These are phyloP conservation scores for Drechmeria coniospora DNA, from an alignment of 2,329 filamentous ascomycete species.

Conservation along the genomic window DNA sequence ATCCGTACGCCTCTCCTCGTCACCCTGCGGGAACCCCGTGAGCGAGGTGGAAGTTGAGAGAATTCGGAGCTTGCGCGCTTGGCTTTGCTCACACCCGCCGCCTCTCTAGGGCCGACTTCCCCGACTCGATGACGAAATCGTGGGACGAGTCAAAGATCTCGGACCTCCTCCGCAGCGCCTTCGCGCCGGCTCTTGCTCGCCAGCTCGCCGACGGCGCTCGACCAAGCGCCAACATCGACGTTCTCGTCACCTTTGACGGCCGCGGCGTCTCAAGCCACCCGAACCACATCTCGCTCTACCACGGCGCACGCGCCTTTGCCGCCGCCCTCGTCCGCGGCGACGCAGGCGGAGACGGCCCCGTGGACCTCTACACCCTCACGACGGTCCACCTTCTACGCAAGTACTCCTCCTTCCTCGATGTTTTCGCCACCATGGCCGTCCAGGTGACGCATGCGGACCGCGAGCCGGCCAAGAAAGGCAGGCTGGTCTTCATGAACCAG, in stretches of 20 bases:
- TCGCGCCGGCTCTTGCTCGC: conserved; percentile 48
- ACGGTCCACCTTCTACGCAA: conserved; percentile 62
- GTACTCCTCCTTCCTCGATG: conserved; percentile 65
- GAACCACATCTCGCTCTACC: conserved; percentile 82
- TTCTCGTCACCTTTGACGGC: conserved; percentile 81
- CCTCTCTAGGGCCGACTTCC: conserved; percentile 43
- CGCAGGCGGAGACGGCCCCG: conserved; percentile 51
- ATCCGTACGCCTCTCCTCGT: conserved; percentile 40
- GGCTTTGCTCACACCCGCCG: neutral
- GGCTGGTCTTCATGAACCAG: conserved; percentile 57
- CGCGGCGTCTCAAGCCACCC: conserved; percentile 73
- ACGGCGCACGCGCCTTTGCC: conserved; percentile 64
- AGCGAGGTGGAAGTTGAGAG: neutral
- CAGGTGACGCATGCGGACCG: conserved; percentile 17
- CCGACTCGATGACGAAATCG: conserved; percentile 68
- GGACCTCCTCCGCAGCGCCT: conserved; percentile 53
- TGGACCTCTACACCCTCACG: conserved; percentile 74
- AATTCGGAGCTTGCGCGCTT: neutral
- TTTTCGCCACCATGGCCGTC: conserved; percentile 50
- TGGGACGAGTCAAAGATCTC: conserved; percentile 64
- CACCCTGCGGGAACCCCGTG: too few species aligned
- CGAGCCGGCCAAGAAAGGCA: conserved; percentile 33
- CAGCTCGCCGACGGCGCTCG: conserved; percentile 15
- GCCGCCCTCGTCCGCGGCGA: conserved; percentile 46
- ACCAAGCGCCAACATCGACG: conserved; percentile 49